A percentile compares a stretch with the other conserved stretches of the same genome.
phyloP scores from a whole-genome alignment of 148 eudicot genomes.

The Beta vulgaris region DNA sequence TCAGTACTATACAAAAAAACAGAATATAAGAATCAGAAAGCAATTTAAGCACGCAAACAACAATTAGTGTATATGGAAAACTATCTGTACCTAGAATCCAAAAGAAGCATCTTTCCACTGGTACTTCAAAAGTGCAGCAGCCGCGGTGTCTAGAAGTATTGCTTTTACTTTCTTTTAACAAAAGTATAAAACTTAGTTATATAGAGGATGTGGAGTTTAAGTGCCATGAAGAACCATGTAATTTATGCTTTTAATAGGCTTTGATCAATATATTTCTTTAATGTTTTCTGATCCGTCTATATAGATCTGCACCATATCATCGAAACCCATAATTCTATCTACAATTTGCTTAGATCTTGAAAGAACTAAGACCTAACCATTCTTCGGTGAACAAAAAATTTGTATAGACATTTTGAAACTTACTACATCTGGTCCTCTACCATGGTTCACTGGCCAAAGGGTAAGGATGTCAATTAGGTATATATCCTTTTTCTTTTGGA shows the following conservation, averaged over 20 bases:
- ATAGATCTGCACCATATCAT: not conserved
- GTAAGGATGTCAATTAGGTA: too few relatives aligned
- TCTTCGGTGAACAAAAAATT: too few relatives aligned
- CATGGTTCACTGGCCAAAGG: too few relatives aligned
- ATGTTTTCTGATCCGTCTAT: not conserved
- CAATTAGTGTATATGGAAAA: not conserved
- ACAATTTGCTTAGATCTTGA: not conserved
- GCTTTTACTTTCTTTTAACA: conserved; percentile 78
- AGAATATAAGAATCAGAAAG: not conserved
- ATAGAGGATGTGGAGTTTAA: not conserved
- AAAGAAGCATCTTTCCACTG: conserved; percentile 90
- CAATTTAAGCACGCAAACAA: not conserved
- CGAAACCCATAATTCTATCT: not conserved
- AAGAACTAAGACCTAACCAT: too few relatives aligned
- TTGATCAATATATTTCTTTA: not conserved
- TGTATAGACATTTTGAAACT: too few relatives aligned
- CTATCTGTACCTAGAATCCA: conserved; percentile 70
- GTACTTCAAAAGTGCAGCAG: conserved; percentile 90
- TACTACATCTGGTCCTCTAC: too few relatives aligned
- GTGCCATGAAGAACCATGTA: too few relatives aligned
- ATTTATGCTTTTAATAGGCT: not conserved
- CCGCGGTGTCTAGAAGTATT: conserved; percentile 95
- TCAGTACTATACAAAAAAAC: not conserved
- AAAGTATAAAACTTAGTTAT: conserved; percentile 18
- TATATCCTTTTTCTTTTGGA: too few relatives aligned